Conservation (phyloP, 2,329 filamentous ascomycete species). For the Beauveria sp. region DNA sequence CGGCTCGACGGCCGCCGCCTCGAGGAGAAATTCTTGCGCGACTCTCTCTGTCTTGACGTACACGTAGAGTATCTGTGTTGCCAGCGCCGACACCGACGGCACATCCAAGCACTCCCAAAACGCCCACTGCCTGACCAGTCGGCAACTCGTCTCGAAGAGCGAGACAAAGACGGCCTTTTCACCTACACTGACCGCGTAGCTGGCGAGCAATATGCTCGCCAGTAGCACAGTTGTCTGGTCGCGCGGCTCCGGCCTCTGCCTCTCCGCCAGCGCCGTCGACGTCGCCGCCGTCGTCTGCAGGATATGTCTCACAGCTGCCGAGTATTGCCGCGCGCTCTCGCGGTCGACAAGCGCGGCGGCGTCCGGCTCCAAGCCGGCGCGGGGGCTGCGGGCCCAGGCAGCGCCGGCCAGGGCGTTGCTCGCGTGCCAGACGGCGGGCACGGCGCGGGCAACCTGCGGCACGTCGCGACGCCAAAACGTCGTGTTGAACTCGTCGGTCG, state of each 20-base stretch:
- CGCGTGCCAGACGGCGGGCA: not conserved
- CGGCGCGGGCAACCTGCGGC: not conserved
- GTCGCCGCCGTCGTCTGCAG: not conserved
- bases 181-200: not conserved
- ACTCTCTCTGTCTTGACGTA: conserved; percentile 1
- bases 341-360: not conserved
- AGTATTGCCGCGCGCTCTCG: not conserved
- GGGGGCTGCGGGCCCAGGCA: not conserved
- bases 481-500: not conserved
- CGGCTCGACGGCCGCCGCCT: not conserved
- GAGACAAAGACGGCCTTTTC: not conserved
- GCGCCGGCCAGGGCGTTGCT: not conserved
- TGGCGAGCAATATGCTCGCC: not conserved
- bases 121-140: not conserved
- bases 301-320: not conserved
- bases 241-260: not conserved
- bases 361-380: not conserved
- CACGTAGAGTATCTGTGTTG: not conserved
- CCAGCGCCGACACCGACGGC: not conserved
- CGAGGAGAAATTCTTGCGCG: not conserved
- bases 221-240: not conserved
- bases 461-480: not conserved
- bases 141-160: not conserved
- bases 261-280: not conserved
- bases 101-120: not conserved